phyloP scores from a whole-genome alignment of 2,329 filamentous ascomycete species.

The Colletotrichum lindemuthianum region DNA sequence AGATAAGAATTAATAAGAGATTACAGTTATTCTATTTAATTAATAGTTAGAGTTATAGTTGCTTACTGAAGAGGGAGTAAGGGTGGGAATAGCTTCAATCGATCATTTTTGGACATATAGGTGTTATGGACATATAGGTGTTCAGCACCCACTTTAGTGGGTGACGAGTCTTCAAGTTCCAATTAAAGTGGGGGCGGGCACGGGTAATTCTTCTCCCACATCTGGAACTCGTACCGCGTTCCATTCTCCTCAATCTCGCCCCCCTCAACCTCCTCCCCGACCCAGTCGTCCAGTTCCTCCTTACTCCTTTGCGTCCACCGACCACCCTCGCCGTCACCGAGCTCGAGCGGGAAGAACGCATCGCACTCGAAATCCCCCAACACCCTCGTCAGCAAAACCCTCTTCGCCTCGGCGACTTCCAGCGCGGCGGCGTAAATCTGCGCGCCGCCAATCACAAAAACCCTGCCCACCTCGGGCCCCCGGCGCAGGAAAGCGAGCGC shows the following conservation, averaged over 20 bases:
- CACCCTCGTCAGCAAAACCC: conserved; percentile 77
- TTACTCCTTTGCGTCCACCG: conserved; percentile 41
- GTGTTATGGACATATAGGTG: too few species aligned
- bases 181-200: too few species aligned
- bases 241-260: conserved; percentile 71
- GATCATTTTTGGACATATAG: too few species aligned
- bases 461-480: conserved; percentile 57
- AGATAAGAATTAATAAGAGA: too few species aligned
- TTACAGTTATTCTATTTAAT: too few species aligned
- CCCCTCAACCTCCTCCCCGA: conserved; percentile 70
- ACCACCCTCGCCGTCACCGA: conserved; percentile 50
- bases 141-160: too few species aligned
- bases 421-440: conserved; percentile 84
- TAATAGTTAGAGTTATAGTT: too few species aligned
- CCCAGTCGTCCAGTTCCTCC: conserved; percentile 68
- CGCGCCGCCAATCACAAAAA: conserved; percentile 91
- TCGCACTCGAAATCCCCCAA: conserved; percentile 78
- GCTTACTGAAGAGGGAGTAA: too few species aligned
- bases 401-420: conserved; percentile 62
- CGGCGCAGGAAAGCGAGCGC: conserved; percentile 61
- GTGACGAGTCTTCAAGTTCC: too few species aligned
- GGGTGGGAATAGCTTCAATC: too few species aligned
- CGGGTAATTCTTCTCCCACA: conserved; percentile 77
- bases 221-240: conserved; percentile 75
- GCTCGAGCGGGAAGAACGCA: conserved; percentile 73